Evolutionary conservation across 2,329 filamentous ascomycete species (phyloP).

Genomic region (Torrubiellomyces zombiae): DNA sequence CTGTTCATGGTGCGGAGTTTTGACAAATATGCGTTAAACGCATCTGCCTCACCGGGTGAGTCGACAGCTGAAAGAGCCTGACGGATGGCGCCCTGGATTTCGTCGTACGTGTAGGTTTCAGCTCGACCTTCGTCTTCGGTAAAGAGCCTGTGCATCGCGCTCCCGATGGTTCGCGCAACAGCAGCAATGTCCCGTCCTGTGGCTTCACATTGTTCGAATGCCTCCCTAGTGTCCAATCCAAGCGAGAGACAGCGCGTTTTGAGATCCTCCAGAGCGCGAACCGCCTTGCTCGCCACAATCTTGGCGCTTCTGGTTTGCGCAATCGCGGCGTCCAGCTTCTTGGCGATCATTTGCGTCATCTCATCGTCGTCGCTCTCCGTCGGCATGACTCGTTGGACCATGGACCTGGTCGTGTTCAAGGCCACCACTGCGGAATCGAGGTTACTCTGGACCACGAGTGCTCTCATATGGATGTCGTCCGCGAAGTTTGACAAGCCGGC

Average conservation of each 20-base stretch:
- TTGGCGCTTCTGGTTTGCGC: conserved; percentile 68
- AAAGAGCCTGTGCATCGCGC: conserved; percentile 47
- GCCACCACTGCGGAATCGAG: conserved; percentile 61
- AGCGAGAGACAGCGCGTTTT: conserved; percentile 60
- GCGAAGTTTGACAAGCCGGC: conserved; percentile 56
- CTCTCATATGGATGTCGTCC: conserved; percentile 63
- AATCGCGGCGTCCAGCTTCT: conserved; percentile 55
- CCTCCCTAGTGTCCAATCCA: conserved; percentile 45
- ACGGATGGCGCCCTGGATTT: conserved; percentile 48
- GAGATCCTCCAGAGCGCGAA: conserved; percentile 62
- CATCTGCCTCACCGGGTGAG: conserved; percentile 43
- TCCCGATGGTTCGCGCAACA: conserved; percentile 50
- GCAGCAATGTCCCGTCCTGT: conserved; percentile 47
- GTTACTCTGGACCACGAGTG: conserved; percentile 60
- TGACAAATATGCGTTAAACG: conserved; percentile 51
- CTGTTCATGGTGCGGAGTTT: conserved; percentile 49
- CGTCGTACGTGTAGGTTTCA: conserved; percentile 48
- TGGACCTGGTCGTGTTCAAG: conserved; percentile 43
- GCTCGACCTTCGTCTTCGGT: conserved; percentile 51
- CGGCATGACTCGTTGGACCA: conserved; percentile 51
- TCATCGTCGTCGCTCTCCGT: conserved; percentile 39
- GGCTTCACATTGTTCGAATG: conserved; percentile 54
- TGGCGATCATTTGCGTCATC: conserved; percentile 46
- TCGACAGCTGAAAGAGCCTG: conserved; percentile 31
- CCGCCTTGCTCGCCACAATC: conserved; percentile 64